phyloP scores from a whole-genome alignment of 2,329 filamentous ascomycete genomes.

The Ceratocystis cacaofunesta region DNA sequence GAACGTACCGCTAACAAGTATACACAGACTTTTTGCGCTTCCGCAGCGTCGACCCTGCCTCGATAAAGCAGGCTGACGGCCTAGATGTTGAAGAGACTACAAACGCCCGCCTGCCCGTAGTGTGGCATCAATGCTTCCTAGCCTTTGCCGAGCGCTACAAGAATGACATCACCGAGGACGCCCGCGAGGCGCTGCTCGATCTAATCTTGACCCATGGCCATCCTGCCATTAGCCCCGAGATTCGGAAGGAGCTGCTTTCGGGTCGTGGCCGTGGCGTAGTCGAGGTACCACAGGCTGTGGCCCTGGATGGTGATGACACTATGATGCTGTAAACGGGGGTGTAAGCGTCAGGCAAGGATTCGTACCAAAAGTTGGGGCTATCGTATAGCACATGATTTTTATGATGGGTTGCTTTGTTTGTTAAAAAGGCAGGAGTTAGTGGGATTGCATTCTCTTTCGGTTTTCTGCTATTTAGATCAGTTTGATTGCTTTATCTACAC shows the following conservation, averaged over 20 bases:
- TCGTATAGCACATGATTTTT: slow-evolving; percentile 15
- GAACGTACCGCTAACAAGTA: not conserved
- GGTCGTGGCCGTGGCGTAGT: slow-evolving; percentile 72
- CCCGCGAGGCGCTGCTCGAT: slow-evolving; percentile 80
- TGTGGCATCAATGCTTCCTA: slow-evolving; percentile 90
- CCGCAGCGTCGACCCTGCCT: slow-evolving; percentile 50
- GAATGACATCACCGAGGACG: slow-evolving; percentile 91
- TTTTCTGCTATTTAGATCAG: slow-evolving; percentile 9
- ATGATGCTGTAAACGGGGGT: slow-evolving; percentile 42
- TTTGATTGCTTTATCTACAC: slow-evolving; percentile 2
- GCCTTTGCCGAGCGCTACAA: slow-evolving; percentile 89
- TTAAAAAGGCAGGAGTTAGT: slow-evolving; percentile 15
- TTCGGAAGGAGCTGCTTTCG: slow-evolving; percentile 73
- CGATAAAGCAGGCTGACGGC: slow-evolving; percentile 33
- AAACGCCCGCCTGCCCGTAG: slow-evolving; percentile 60
- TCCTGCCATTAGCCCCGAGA: slow-evolving; percentile 76
- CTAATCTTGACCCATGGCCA: slow-evolving; percentile 74
- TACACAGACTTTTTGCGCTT: slow-evolving; percentile 70
- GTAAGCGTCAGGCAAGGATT: slow-evolving; percentile 4
- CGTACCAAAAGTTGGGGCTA: slow-evolving; percentile 14
- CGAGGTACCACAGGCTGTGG: slow-evolving; percentile 28
- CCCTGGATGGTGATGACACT: slow-evolving; percentile 69
- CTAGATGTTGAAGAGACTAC: slow-evolving; percentile 40
- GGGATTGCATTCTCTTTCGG: slow-evolving; percentile 8
- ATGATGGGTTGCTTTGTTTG: slow-evolving; percentile 16